phyloP scores from a whole-genome alignment of 805 yeast species.

The Hanseniaspora guilliermondii region DNA sequence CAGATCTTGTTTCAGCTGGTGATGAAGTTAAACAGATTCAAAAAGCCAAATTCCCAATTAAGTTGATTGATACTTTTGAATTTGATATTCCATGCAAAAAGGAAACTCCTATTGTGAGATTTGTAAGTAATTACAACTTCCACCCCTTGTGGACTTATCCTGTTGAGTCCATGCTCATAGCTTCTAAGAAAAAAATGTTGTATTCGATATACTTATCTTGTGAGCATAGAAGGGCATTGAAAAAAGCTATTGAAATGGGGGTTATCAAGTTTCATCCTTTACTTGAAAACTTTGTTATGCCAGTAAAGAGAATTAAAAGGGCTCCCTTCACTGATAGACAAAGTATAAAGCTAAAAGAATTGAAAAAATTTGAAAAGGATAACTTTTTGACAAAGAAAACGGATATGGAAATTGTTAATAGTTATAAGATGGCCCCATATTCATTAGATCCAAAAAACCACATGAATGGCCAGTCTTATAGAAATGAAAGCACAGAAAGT shows the following conservation, averaged over 20 bases:
- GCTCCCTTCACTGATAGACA: not conserved
- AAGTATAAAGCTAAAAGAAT: not conserved
- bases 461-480: not conserved
- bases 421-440: not conserved
- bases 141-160: not conserved
- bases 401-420: not conserved
- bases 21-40: not conserved
- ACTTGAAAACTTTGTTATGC: not conserved
- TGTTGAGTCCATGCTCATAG: not conserved
- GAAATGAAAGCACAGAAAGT: not conserved
- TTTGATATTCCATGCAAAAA: conserved; percentile 8
- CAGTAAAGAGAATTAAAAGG: not conserved
- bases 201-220: not conserved
- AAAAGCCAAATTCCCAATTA: not conserved
- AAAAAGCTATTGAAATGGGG: not conserved
- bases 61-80: not conserved
- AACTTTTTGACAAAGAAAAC: not conserved
- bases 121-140: conserved; percentile 6
- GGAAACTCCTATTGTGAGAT: not conserved
- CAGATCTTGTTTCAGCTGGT: not conserved
- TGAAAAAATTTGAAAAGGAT: not conserved
- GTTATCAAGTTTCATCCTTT: not conserved
- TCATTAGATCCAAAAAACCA: not conserved
- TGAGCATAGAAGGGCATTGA: not conserved
- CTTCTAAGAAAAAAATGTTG: not conserved